Percentiles rank a stretch among this genome's conserved stretches.
Conservation (phyloP, 495 filamentous ascomycete genomes). For the Lepraria neglecta region DNA sequence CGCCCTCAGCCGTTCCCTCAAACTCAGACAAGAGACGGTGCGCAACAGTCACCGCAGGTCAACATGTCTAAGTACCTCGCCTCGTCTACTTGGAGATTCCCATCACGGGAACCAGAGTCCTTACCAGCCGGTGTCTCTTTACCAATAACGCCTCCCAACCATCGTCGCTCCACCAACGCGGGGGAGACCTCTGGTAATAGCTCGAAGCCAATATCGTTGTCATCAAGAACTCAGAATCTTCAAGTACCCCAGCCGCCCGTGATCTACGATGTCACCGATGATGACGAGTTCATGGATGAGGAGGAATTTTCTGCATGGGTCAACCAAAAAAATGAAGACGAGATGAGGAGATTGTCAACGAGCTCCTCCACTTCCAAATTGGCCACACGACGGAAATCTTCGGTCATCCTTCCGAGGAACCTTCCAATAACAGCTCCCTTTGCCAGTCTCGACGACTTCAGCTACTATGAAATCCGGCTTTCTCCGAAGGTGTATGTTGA, state of each 20-base stretch:
- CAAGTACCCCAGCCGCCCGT: background rate
- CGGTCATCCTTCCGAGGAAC: slow-evolving; percentile 8
- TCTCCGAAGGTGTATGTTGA: slow-evolving; percentile 34
- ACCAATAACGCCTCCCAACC: background rate
- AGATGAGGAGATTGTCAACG: background rate
- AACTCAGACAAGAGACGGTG: background rate
- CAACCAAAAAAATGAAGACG: background rate
- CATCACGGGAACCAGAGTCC: background rate
- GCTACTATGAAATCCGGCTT: slow-evolving; percentile 25
- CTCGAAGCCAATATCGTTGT: background rate
- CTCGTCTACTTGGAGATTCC: background rate
- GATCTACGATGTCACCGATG: background rate
- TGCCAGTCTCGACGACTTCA: slow-evolving; percentile 21
- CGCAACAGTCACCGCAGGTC: background rate
- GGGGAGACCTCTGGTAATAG: background rate
- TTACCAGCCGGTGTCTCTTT: background rate
- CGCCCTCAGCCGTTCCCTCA: background rate
- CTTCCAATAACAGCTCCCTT: slow-evolving; percentile 12
- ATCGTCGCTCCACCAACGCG: background rate
- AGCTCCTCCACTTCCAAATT: background rate
- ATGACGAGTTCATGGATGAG: background rate
- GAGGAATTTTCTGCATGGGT: background rate
- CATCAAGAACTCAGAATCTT: background rate
- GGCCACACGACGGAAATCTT: background rate
- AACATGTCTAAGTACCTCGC: background rate